Percentiles rank a stretch among this genome's conserved stretches.
These are phyloP conservation scores for Craterostigma plantagineum DNA, from an alignment of 257 asterid genomes.

Conservation along the genomic window DNA sequence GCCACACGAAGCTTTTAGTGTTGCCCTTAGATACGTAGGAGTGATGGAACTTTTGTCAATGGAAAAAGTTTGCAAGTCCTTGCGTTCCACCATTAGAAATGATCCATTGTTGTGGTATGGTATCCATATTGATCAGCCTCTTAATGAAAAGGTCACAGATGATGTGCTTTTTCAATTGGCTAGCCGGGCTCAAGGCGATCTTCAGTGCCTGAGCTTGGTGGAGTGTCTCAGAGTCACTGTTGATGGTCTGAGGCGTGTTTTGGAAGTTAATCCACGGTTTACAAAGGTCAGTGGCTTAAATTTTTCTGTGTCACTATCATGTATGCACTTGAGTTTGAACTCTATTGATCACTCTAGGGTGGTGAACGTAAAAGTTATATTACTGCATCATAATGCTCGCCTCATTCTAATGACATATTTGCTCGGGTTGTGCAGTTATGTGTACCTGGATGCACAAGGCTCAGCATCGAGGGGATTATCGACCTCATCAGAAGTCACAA, in stretches of 20 bases:
- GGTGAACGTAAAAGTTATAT: no score
- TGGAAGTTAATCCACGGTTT: conserved; percentile 30
- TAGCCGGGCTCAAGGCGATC: conserved; percentile 33
- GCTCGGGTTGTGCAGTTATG: conserved; percentile 24
- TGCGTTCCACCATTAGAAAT: conserved; percentile 16
- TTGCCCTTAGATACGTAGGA: conserved; percentile 34
- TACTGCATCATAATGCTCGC: no score
- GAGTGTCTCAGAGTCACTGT: conserved; percentile 38
- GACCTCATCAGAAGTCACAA: conserved; percentile 21
- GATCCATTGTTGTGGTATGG: conserved; percentile 44
- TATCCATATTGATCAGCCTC: conserved; percentile 36
- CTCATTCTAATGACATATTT: no score
- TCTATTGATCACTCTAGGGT: no score
- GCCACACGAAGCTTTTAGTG: conserved; percentile 32
- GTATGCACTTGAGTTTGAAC: no score
- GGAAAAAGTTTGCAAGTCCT: conserved; percentile 35
- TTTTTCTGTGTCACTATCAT: no score
- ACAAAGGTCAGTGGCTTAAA: conserved; percentile 34
- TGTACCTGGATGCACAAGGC: conserved; percentile 55
- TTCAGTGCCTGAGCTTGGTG: conserved; percentile 36
- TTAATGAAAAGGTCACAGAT: conserved; percentile 37
- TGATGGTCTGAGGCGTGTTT: conserved; percentile 37
- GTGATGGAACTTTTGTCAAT: conserved; percentile 36
- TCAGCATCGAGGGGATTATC: conserved; percentile 34
- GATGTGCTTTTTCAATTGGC: conserved; percentile 26